Base-by-base conservation (phyloP, 1,139 yeast species). In the Suhomyces atakaporum region DNA sequence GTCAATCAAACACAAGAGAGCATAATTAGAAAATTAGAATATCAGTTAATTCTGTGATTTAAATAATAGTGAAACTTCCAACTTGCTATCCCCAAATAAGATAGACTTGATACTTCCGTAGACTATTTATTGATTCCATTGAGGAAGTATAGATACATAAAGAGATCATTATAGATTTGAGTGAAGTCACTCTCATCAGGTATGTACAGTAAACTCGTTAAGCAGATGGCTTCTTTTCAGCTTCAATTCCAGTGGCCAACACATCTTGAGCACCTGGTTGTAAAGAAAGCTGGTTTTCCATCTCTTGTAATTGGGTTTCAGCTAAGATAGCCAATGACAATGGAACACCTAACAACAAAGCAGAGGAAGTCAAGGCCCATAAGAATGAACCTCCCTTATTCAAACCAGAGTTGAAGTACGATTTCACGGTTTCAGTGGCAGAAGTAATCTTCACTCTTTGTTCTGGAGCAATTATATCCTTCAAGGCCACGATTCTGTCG, bases 261-360 rank as follows among this genome's bases (percentile, higher is more conserved):
- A 87, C 81, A 48, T 84, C 94, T 57, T 82, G 87, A 25, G 94
- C 87, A 44, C 87, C 83, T 65, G 85, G 89, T 60, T 84, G 90
- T 60, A 88, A 74, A 51, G 84, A 81, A 76, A 89, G 82, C 60
- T 88, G 95, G 72, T 86, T 87, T 71, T 90, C 97, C 84, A 88
- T 79, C 68, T 90, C 97, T 61, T 82, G 81, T 60, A 90, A 77
- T 69, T 90, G 97, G 56, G 89, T 92, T 71, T 90, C 98, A 45
- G 90, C 81, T 55, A 90, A 75, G 50, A 90, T 85, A 36, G 96
- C 86, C 57, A 92, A 73, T 6, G 96, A 83, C 52, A 88, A 74
- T 45, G 98, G 98, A 38, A 89, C 96, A 58, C 97, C 97, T 55
- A 92, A 73, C 49, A 92, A 77, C 54, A 94, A 69, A 26, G 88